Base-by-base conservation (phyloP, 192 early-diverging fungal genomes). In the Paraglomus brasilianum region DNA sequence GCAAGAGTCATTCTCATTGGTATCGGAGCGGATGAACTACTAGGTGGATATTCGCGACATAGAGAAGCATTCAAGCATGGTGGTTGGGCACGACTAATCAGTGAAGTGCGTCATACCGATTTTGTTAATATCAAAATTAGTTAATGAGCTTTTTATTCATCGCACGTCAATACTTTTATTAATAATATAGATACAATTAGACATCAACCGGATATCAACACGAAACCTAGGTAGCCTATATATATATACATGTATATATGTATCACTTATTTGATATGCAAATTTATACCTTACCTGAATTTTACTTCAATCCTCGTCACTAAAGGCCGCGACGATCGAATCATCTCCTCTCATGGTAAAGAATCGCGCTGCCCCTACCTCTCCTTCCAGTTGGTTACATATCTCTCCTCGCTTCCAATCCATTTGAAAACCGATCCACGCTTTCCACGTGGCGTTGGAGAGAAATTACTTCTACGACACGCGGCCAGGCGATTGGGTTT, bases 21-120 rank as follows among this genome's bases (percentile, higher is more conserved):
- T 5, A 78, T 98, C 39, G 96, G 96, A 36, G 94, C 96, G 0
- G 96, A 98, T 69, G 96, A 98, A 74, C 91, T 95, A 80, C 72
- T 95, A n/a, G 91, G 85, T 17, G 96, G 96, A 17, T 98, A 98
- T 75, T 89, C 90, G 30, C 84, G 93, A 4, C 96, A 98, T 70
- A 84, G 89, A 40, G 85, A 82, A 41, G 83, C 87, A 45, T 98
- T 85, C 75, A 75, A 83, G 5, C 72, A 80, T 43, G 76, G 77
- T 22, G 80, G 86, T 0, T 94, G 89, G 89, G 51, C 69, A 47
- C 83, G 81, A 39, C 74, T 97, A 39, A 82, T 92, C 21, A 45
- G 80, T 36, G 93, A 93, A 71, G 77, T 78, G 69, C 24, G 10
- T 48, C 15, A n/a, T 46, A 22, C 13, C 8, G 24, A 6, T n/a